phyloP scores from a whole-genome alignment of 257 asterid species.

The Solanum piurae region DNA sequence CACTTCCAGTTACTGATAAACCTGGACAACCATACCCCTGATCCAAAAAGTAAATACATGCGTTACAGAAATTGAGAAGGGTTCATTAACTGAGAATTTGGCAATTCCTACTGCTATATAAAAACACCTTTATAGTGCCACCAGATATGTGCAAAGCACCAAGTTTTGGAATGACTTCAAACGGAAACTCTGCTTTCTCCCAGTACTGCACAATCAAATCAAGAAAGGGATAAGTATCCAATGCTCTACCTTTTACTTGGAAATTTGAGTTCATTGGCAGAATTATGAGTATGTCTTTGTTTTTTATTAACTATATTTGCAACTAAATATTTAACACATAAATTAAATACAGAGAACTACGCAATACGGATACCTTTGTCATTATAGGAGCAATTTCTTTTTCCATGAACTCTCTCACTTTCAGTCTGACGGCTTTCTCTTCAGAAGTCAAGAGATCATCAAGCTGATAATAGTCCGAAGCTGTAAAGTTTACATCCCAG shows the following conservation, averaged over 20 bases:
- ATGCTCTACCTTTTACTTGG: not conserved
- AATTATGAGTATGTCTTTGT: not conserved
- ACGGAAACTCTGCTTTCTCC: conserved; percentile 99
- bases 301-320: not conserved
- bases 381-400: conserved; percentile 91
- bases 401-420: conserved; percentile 83
- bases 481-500: conserved; percentile 27
- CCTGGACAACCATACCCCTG: conserved; percentile 97
- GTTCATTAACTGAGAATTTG: not conserved
- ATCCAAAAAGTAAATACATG: not conserved
- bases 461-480: conserved; percentile 79
- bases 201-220: conserved; percentile 51
- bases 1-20: conserved; percentile 73
- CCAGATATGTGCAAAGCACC: conserved; percentile 71
- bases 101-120: not conserved
- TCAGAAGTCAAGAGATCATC: conserved; percentile 75
- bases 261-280: not conserved
- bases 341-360: conserved; percentile 4
- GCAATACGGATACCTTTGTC: conserved; percentile 45
- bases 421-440: conserved; percentile 53
- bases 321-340: not conserved
- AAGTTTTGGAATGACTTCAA: conserved; percentile 83
- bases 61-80: not conserved
- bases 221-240: not conserved
- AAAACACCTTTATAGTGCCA: conserved; percentile 74